These are phyloP conservation scores for Excoecaria agallocha DNA, from an alignment of 345 rosid genomes.

Conservation along the genomic window DNA sequence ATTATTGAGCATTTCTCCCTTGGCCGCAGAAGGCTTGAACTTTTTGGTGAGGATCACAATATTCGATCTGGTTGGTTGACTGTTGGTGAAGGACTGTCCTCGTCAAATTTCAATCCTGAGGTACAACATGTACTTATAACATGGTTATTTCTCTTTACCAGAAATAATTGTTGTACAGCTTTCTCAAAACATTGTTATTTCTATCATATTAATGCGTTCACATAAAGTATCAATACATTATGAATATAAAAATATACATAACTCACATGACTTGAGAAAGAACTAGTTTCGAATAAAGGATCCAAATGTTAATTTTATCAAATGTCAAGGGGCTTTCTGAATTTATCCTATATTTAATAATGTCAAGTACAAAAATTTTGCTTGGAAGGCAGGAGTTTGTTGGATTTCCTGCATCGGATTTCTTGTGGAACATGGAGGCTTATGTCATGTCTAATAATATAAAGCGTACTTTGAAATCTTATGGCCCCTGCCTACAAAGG, in stretches of 20 bases:
- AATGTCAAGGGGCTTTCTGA: neutral
- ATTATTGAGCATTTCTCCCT: conserved; percentile 96
- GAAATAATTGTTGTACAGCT: no score
- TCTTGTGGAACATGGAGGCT: neutral
- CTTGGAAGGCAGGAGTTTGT: no score
- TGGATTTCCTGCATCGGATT: neutral
- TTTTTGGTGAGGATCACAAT: conserved; percentile 95
- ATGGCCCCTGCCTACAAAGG: neutral
- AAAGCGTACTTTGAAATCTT: neutral
- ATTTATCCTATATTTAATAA: neutral
- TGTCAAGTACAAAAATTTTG: neutral
- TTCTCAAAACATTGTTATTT: no score
- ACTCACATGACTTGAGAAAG: no score
- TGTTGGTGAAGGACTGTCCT: conserved; percentile 82
- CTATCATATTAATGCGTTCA: neutral
- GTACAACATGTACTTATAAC: conserved; percentile 35
- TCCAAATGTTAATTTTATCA: no score
- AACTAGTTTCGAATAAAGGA: no score
- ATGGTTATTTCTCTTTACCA: neutral
- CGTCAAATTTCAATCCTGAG: conserved; percentile 81
- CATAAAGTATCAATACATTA: no score
- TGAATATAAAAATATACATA: no score
- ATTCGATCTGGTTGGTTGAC: conserved; percentile 96
- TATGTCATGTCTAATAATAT: neutral
- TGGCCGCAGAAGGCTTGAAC: conserved; percentile 96